Evolutionary conservation across 116 monocot species (phyloP).

Genomic region (Posidonia oceanica): DNA sequence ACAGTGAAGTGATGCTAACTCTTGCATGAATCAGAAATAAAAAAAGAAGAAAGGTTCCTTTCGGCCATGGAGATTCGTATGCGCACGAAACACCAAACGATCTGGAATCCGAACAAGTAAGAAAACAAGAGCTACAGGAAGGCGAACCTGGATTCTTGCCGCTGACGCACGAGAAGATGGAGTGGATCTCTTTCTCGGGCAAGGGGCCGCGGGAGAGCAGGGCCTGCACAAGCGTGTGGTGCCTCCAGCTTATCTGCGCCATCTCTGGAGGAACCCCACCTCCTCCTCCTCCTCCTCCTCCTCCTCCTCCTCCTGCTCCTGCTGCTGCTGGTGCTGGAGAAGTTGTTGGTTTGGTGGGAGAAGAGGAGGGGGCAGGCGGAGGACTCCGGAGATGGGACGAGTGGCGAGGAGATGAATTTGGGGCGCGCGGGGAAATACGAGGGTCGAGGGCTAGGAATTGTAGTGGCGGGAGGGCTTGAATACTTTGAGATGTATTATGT

Average conservation of each 20-base stretch:
- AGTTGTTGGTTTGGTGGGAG: no score
- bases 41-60: no score
- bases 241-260: conserved; percentile 46
- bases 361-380: neutral
- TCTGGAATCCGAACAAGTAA: neutral
- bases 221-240: conserved; percentile 82
- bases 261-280: conserved; percentile 9
- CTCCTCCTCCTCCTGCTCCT: no score
- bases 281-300: no score
- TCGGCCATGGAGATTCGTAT: no score
- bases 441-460: neutral
- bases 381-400: neutral
- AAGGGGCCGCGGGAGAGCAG: conserved; percentile 74
- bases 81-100: no score
- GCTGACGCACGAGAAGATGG: conserved; percentile 55
- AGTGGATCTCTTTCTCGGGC: conserved; percentile 48
- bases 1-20: no score
- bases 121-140: neutral
- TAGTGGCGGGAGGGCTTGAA: no score
- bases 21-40: no score
- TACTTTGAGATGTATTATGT: no score
- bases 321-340: no score
- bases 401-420: neutral
- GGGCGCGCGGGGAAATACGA: neutral
- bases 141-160: conserved; percentile 59